These are phyloP conservation scores for Arachnopeziza araneosa DNA, from an alignment of 2,329 filamentous ascomycete species.

Conservation along the genomic window DNA sequence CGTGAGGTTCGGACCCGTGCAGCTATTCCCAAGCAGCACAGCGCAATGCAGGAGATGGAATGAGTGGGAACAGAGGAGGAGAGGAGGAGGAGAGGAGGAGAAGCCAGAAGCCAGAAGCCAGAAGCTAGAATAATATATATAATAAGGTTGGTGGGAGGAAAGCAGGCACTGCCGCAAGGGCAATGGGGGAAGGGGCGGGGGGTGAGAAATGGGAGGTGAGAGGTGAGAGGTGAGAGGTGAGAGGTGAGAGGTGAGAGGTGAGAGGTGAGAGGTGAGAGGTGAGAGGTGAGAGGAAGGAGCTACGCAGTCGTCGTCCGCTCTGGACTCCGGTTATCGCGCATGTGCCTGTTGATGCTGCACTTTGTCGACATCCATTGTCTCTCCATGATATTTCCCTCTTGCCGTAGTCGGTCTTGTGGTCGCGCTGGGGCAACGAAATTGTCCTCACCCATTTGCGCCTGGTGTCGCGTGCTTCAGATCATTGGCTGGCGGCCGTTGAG, in stretches of 20 bases:
- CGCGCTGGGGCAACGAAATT: background rate
- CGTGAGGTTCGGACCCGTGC: background rate
- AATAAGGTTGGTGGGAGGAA: too few relatives aligned
- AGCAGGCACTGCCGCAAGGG: too few relatives aligned
- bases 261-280: too few relatives aligned
- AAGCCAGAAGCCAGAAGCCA: too few relatives aligned
- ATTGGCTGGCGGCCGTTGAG: conserved; percentile 6
- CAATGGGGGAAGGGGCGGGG: background rate
- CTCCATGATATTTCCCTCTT: conserved; percentile 3
- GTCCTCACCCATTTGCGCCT: conserved; percentile 2
- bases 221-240: too few relatives aligned
- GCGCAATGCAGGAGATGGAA: background rate
- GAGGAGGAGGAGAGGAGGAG: too few relatives aligned
- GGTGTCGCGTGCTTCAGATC: conserved; percentile 13
- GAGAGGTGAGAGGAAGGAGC: background rate
- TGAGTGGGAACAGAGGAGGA: background rate
- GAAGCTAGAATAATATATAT: too few relatives aligned
- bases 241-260: too few relatives aligned
- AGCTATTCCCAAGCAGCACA: background rate
- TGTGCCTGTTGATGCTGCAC: too few relatives aligned
- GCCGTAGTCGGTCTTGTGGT: background rate
- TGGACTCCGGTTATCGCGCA: background rate
- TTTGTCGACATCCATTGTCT: background rate
- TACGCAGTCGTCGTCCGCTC: background rate
- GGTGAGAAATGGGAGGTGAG: too few relatives aligned